Percentiles rank a stretch among this genome's conserved stretches.
phyloP scores from a whole-genome alignment of 2,329 filamentous ascomycete genomes.

The Fusarium begoniae region DNA sequence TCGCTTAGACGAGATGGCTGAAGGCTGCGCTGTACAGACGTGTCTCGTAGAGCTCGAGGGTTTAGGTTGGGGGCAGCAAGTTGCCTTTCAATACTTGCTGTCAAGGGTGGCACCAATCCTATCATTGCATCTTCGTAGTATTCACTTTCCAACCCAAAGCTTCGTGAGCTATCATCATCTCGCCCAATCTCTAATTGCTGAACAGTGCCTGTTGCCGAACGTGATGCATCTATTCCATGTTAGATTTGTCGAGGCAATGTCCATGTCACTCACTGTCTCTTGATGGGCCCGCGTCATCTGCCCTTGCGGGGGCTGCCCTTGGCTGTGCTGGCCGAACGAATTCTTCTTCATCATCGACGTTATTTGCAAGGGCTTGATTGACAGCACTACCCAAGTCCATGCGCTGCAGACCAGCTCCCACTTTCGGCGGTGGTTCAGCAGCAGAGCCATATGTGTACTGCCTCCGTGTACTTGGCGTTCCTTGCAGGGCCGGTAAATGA shows the following conservation, averaged over 20 bases:
- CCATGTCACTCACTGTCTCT: constrained; percentile 16
- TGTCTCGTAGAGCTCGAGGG: not conserved
- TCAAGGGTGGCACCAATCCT: constrained; percentile 40
- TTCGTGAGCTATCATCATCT: constrained; percentile 47
- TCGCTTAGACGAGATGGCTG: not conserved
- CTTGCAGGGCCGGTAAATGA: constrained; percentile 38
- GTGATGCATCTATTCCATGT: constrained; percentile 8
- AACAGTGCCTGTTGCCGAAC: not conserved
- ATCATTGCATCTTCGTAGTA: constrained; percentile 51
- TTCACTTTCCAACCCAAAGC: constrained; percentile 50
- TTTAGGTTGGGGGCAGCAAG: not conserved
- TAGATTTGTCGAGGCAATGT: not conserved
- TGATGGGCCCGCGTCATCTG: constrained; percentile 38
- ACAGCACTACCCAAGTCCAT: constrained; percentile 45
- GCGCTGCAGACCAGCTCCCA: constrained; percentile 33
- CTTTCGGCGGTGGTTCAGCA: constrained; percentile 46
- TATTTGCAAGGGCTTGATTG: constrained; percentile 39
- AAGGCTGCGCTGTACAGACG: not conserved
- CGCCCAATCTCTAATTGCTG: constrained; percentile 21
- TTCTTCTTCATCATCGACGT: constrained; percentile 26
- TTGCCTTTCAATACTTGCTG: constrained; percentile 1
- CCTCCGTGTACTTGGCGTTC: constrained; percentile 49
- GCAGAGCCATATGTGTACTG: constrained; percentile 52
- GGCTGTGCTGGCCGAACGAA: constrained; percentile 27
- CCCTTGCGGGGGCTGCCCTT: not conserved